Base-by-base conservation (phyloP, 441 rosid species). In the Brassica hybrid region DNA sequence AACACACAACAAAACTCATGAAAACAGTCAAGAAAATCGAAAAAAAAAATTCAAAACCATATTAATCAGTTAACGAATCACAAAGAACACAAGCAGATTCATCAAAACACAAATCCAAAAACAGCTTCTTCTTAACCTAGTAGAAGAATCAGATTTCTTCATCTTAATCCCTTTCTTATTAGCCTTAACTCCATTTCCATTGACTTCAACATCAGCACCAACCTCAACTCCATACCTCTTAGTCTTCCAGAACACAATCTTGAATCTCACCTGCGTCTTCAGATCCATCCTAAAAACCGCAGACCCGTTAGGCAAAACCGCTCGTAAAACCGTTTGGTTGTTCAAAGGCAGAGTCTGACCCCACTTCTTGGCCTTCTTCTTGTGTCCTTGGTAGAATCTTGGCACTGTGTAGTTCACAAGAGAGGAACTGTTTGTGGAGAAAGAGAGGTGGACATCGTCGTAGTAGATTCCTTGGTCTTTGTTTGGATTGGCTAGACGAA, bases 201-300 rank as follows among this genome's bases (percentile, higher is more conserved):
- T 48, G 56, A 48, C 56, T n/a, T 48, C 56, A 48, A 48, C 56
- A 48, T 48, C 56, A 48, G 56, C 56, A 48, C 56, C 56, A 48
- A 48, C 56, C 56, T 48, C 56, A 48, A 48, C 56, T 48, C 56
- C 56, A 48, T 48, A 48, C 56, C 56, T 48, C 56, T 48, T 48
- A 48, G 56, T 48, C 56, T 48, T 48, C 56, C 56, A 48, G 56
- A 48, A 48, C 17, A 48, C 17, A 48, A 48, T 48, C 56, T 48
- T 48, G 8, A 48, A 48, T 14, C 56, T 48, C 17, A 48, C 56
- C 17, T 48, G 56, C 17, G 56, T 48, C 56, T 48, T 48, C 56
- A 48, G 56, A 48, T 48, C 56, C 56, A 48, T 48, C 56, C 56
- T 48, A 48, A 48, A n/a, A 48, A 48, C 56, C 56, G 56, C 56